These are phyloP conservation scores for Thalassiosira profunda DNA, from an alignment of 108 stramenopile species.

Conservation along the genomic window DNA sequence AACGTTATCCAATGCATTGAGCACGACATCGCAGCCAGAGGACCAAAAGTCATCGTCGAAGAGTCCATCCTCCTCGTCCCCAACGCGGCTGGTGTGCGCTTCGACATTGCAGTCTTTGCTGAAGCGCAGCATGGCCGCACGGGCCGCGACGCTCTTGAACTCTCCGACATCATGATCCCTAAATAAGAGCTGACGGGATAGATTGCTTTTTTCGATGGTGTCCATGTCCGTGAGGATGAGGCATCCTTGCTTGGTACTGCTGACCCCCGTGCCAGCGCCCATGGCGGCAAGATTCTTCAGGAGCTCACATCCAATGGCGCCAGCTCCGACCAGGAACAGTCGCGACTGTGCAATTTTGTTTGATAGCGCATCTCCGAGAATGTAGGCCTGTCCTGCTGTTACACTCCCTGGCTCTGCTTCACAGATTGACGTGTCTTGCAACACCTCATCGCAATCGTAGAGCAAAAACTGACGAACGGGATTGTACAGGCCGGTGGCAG, in stretches of 20 bases:
- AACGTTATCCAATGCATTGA: conserved; percentile 99
- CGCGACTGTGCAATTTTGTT: conserved; percentile 53
- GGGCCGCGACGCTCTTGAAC: conserved; percentile 87
- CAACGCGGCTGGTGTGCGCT: conserved; percentile 86
- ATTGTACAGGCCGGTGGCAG: conserved; percentile 83
- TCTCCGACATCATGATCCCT: conserved; percentile 87
- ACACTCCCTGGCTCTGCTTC: conserved; percentile 1
- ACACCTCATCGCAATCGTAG: conserved; percentile 92
- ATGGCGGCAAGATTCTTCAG: conserved; percentile 97
- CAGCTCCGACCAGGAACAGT: conserved; percentile 98
- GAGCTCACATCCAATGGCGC: conserved; percentile 99
- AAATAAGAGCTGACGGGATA: conserved; percentile 97
- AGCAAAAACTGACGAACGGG: conserved; percentile 87
- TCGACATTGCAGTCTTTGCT: conserved; percentile 64
- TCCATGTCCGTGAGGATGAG: conserved; percentile 97
- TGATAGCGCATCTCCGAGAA: conserved; percentile 59
- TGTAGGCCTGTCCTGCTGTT: conserved; percentile 45
- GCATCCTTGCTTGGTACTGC: conserved; percentile 40
- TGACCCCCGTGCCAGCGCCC: conserved; percentile 64
- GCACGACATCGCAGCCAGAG: conserved; percentile 83
- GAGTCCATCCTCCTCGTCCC: conserved; percentile 65
- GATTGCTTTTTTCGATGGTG: conserved; percentile 98
- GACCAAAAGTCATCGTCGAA: conserved; percentile 90
- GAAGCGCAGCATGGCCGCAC: conserved; percentile 64
- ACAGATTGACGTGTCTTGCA: conserved; percentile 19